A percentile compares a stretch with the other conserved stretches of the same genome.
phyloP scores from a whole-genome alignment of 306 rosid genomes.

The Ziziphus jujuba region DNA sequence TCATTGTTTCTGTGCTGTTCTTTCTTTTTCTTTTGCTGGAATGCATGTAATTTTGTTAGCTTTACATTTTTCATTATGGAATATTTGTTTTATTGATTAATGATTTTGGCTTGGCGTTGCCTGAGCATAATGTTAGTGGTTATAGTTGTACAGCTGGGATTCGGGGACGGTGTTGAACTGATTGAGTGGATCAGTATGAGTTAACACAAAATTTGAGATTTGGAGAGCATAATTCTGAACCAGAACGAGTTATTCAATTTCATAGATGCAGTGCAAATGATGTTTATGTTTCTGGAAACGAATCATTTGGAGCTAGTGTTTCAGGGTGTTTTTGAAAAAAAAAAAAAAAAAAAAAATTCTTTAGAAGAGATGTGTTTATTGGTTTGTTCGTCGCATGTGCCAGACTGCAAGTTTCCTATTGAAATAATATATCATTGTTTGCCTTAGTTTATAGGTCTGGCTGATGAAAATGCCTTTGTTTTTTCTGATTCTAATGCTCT shows the following conservation, averaged over 20 bases:
- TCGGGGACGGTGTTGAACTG: neutral
- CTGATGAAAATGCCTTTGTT: too few relatives aligned
- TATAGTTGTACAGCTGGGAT: neutral
- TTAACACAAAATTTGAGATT: neutral
- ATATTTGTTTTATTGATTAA: neutral
- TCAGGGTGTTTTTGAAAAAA: neutral
- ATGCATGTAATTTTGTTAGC: too few relatives aligned
- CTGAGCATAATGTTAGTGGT: neutral
- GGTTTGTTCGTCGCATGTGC: too few relatives aligned
- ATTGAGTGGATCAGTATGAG: neutral
- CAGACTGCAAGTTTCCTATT: too few relatives aligned
- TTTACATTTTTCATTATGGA: neutral
- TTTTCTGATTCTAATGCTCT: too few relatives aligned
- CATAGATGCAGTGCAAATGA: neutral
- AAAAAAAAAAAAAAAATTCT: too few relatives aligned
- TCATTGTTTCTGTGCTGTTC: neutral
- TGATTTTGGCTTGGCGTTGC: neutral
- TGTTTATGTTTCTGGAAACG: neutral
- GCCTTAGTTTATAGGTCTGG: too few relatives aligned
- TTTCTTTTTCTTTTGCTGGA: too few relatives aligned
- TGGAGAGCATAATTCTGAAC: neutral
- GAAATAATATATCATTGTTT: too few relatives aligned
- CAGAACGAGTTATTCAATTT: neutral
- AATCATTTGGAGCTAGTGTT: neutral
- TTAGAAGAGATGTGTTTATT: too few relatives aligned